Percentiles rank a stretch among this genome's conserved stretches.
These are phyloP conservation scores for Tolypocladium sp. DNA, from an alignment of 2,329 filamentous ascomycete genomes.

Conservation along the genomic window DNA sequence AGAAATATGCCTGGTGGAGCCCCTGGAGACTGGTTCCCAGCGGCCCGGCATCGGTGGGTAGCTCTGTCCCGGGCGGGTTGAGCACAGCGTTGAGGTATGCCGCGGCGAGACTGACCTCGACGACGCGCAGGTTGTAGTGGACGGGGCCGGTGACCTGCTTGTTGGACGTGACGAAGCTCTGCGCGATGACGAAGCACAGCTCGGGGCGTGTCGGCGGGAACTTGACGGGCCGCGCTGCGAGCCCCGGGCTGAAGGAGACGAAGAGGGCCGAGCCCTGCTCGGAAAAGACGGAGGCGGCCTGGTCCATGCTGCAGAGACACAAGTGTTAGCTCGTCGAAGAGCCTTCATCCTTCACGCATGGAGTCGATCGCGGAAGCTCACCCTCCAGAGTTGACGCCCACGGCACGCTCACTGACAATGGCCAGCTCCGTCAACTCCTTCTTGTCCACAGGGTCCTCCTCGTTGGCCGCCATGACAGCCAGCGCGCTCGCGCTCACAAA, in stretches of 20 bases:
- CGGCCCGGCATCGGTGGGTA: constrained; percentile 72
- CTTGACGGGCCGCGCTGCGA: constrained; percentile 67
- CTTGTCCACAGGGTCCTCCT: constrained; percentile 72
- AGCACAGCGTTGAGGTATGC: constrained; percentile 52
- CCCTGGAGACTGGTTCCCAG: constrained; percentile 76
- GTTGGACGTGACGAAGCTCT: constrained; percentile 88
- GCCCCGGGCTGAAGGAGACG: constrained; percentile 76
- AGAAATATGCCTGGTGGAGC: constrained; percentile 78
- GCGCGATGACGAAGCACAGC: constrained; percentile 85
- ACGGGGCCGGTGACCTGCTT: constrained; percentile 90
- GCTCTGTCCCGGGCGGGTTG: constrained; percentile 45
- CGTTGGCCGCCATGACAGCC: constrained; percentile 80
- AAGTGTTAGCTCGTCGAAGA: neutral
- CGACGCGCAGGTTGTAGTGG: constrained; percentile 93
- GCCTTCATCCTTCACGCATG: neutral
- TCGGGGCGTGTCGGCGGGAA: constrained; percentile 77
- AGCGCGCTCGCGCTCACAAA: constrained; percentile 87
- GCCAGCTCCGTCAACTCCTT: constrained; percentile 86
- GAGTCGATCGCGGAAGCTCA: constrained; percentile 42
- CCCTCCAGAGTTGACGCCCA: constrained; percentile 95
- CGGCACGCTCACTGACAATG: constrained; percentile 86
- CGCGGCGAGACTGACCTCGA: constrained; percentile 88
- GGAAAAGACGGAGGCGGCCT: constrained; percentile 91
- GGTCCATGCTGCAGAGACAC: constrained; percentile 67
- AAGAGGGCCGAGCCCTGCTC: constrained; percentile 78